These are phyloP conservation scores for Candida ascalaphidarum DNA, from an alignment of 805 yeast species.

Conservation along the genomic window DNA sequence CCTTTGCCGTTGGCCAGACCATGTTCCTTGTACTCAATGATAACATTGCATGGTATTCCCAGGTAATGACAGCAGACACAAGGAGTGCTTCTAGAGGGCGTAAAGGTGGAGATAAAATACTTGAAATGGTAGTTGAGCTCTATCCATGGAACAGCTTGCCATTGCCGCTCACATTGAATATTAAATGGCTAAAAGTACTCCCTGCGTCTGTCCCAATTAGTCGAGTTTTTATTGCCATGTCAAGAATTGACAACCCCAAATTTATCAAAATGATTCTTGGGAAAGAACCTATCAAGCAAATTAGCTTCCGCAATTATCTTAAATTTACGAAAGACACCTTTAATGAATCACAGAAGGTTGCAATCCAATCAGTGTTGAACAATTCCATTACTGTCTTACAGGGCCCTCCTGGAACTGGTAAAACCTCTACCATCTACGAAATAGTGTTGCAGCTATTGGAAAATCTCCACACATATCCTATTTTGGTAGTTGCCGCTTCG, in stretches of 20 bases:
- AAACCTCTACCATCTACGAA: conserved; percentile 35
- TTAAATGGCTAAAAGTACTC: conserved; percentile 30
- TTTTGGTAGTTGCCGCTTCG: conserved; percentile 67
- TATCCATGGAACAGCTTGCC: conserved; percentile 51
- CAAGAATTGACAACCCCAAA: conserved; percentile 42
- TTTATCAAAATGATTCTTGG: conserved; percentile 49
- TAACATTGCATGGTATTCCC: conserved; percentile 52
- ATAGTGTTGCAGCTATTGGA: conserved; percentile 45
- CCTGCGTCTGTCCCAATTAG: conserved; percentile 60
- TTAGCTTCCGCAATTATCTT: conserved; percentile 47
- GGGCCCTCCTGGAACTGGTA: conserved; percentile 39
- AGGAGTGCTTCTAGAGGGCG: conserved; percentile 5
- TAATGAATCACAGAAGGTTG: conserved; percentile 50
- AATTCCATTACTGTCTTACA: conserved; percentile 41
- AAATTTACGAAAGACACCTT: conserved; percentile 41
- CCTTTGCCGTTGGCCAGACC: conserved; percentile 52
- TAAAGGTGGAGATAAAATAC: conserved; percentile 7
- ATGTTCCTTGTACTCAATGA: conserved; percentile 45
- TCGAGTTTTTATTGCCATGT: conserved; percentile 61
- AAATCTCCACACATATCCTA: conserved; percentile 50
- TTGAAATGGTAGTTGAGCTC: conserved; percentile 41
- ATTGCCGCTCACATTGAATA: conserved; percentile 38
- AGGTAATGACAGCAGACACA: conserved; percentile 36
- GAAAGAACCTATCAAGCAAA: conserved; percentile 44
- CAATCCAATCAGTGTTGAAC: conserved; percentile 42